These are phyloP conservation scores for Cladosporium phlei DNA, from an alignment of 2,329 filamentous ascomycete genomes.

Conservation along the genomic window DNA sequence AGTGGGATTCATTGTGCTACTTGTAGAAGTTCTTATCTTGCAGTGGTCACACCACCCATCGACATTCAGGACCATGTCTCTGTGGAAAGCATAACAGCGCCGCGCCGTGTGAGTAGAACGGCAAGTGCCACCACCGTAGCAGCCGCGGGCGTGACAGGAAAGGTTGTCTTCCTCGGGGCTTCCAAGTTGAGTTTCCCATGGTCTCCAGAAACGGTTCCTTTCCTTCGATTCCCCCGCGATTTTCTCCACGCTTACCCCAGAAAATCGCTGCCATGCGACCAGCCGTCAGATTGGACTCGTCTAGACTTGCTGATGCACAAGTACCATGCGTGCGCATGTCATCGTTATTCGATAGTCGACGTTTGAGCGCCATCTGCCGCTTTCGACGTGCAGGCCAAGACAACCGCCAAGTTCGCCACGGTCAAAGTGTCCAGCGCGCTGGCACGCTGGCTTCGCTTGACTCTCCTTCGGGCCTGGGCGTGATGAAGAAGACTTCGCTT, in stretches of 20 bases:
- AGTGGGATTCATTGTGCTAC: conserved; percentile 1
- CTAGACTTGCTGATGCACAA: conserved; percentile 5
- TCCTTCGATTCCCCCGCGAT: too few relatives aligned
- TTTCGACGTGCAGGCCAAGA: neutral
- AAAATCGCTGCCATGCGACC: too few relatives aligned
- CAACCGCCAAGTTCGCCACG: neutral
- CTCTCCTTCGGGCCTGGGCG: too few relatives aligned
- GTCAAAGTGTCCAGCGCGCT: neutral
- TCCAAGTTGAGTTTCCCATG: too few relatives aligned
- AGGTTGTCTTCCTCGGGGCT: too few relatives aligned
- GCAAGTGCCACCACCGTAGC: conserved; percentile 8
- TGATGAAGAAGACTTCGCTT: neutral
- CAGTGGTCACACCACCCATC: conserved; percentile 6
- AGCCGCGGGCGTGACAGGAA: too few relatives aligned
- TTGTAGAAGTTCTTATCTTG: conserved; percentile 2
- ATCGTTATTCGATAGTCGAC: conserved; percentile 7
- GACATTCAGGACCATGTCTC: neutral
- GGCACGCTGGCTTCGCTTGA: too few relatives aligned
- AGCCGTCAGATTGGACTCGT: conserved; percentile 6
- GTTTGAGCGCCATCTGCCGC: neutral
- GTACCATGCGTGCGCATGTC: neutral
- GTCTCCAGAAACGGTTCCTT: too few relatives aligned
- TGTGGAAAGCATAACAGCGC: conserved; percentile 4
- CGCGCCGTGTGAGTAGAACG: conserved; percentile 8
- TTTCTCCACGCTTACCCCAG: too few relatives aligned